Conservation (phyloP, 805 yeast species). For the Candida odintsovae region DNA sequence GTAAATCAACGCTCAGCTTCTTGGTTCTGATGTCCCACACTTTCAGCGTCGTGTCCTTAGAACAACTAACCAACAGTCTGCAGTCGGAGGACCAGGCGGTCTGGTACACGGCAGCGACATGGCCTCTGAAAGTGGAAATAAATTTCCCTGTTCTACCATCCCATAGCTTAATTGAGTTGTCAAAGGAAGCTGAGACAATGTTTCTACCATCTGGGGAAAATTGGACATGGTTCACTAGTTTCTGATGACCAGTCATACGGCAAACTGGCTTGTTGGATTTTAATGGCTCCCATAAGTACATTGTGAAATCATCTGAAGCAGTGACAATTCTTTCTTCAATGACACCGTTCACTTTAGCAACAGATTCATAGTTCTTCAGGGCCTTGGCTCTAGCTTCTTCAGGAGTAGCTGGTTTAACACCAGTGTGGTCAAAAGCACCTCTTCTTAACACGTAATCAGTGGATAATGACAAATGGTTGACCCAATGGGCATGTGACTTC, state of each 20-base stretch:
- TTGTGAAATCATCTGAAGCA: constrained; percentile 95
- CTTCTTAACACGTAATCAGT: constrained; percentile 84
- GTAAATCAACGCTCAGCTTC: constrained; percentile 81
- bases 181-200: constrained; percentile 90
- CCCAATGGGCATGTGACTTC: constrained; percentile 96
- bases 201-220: constrained; percentile 94
- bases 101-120: constrained; percentile 96
- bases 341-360: constrained; percentile 46
- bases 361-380: constrained; percentile 47
- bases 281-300: constrained; percentile 94
- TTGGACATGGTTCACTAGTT: constrained; percentile 90
- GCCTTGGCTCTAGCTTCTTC: constrained; percentile 46
- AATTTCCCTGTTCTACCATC: constrained; percentile 91
- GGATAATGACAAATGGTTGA: constrained; percentile 85
- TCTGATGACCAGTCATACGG: constrained; percentile 97
- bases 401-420: constrained; percentile 35
- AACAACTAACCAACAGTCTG: constrained; percentile 83
- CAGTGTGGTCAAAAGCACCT: constrained; percentile 83
- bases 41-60: constrained; percentile 92
- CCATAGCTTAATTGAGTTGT: constrained; percentile 93
- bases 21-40: constrained; percentile 92
- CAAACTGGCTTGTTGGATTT: constrained; percentile 77
- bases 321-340: constrained; percentile 88
- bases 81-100: constrained; percentile 97
- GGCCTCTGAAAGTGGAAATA: constrained; percentile 87